Percentiles rank a stretch among this genome's conserved stretches.
Evolutionary conservation across 768 basidiomycete genomes (phyloP).

Genomic region (Cystobasidium tubakii): DNA sequence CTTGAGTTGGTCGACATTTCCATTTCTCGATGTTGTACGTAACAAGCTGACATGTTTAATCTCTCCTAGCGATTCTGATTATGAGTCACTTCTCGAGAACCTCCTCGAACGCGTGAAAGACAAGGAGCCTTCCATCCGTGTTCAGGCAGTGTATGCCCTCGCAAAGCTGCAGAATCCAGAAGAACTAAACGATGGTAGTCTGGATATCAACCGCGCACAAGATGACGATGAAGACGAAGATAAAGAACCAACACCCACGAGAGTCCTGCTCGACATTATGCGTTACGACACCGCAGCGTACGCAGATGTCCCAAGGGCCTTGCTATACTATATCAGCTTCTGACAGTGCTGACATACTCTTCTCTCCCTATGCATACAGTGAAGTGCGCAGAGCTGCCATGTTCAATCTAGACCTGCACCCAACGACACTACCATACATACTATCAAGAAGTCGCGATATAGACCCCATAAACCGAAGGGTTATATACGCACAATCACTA

Average conservation of each 20-base stretch:
- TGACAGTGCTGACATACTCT: neutral
- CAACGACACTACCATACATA: conserved; percentile 60
- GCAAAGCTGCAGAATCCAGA: conserved; percentile 70
- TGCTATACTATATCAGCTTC: neutral
- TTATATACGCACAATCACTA: conserved; percentile 63
- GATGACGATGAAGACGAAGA: conserved; percentile 53
- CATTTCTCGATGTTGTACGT: too few species aligned
- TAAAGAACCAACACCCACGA: conserved; percentile 53
- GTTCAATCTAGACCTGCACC: conserved; percentile 61
- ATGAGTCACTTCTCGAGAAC: conserved; percentile 57
- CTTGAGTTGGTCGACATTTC: conserved; percentile 61
- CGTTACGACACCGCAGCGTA: conserved; percentile 70
- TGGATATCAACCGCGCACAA: conserved; percentile 48
- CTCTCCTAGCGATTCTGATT: conserved; percentile 65
- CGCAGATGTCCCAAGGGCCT: conserved; percentile 46
- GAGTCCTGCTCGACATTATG: conserved; percentile 64
- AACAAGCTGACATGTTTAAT: neutral
- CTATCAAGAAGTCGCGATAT: conserved; percentile 73
- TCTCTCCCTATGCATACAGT: conserved; percentile 50
- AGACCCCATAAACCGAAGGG: conserved; percentile 67
- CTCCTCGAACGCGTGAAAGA: conserved; percentile 70
- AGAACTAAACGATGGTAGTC: conserved; percentile 46
- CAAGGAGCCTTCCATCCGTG: conserved; percentile 69
- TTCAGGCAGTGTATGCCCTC: conserved; percentile 72
- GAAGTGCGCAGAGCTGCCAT: conserved; percentile 80